phyloP scores from a whole-genome alignment of 1,284 basidiomycete genomes.

The Macrocystidia cucumis region DNA sequence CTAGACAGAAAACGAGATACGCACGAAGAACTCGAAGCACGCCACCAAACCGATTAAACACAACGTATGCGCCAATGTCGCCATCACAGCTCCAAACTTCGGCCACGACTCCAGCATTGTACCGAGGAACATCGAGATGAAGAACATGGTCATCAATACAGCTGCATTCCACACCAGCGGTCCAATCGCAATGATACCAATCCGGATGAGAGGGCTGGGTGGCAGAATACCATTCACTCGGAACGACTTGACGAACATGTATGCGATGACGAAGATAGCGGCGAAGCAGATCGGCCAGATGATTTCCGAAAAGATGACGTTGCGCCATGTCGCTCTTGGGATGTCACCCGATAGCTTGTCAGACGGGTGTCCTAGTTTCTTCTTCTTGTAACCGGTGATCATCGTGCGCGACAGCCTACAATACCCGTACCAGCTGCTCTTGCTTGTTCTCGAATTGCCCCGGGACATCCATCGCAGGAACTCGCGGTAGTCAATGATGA shows the following conservation, averaged over 20 bases:
- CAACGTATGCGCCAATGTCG: constrained; percentile 78
- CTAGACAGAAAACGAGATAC: constrained; percentile 24
- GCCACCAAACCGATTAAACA: constrained; percentile 76
- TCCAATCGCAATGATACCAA: constrained; percentile 86
- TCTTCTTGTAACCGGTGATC: constrained; percentile 98
- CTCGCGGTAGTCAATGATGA: constrained; percentile 96
- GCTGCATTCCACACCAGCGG: constrained; percentile 96
- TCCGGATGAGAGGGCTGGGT: constrained; percentile 83
- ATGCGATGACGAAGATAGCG: constrained; percentile 75
- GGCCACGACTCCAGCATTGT: constrained; percentile 84
- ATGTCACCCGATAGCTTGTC: constrained; percentile 92
- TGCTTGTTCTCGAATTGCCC: constrained; percentile 90
- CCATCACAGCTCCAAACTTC: constrained; percentile 88
- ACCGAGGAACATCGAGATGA: constrained; percentile 87
- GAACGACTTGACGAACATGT: constrained; percentile 91
- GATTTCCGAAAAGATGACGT: constrained; percentile 84
- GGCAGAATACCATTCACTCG: constrained; percentile 53
- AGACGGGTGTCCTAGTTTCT: constrained; percentile 91
- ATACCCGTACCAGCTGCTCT: constrained; percentile 98
- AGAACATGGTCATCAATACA: constrained; percentile 81
- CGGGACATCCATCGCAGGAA: constrained; percentile 97
- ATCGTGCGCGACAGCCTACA: constrained; percentile 91
- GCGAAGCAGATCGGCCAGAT: constrained; percentile 77
- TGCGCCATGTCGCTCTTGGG: constrained; percentile 82
- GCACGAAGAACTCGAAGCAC: constrained; percentile 92